Percentiles rank a stretch among this genome's conserved stretches.
phyloP scores from a whole-genome alignment of 768 basidiomycete genomes.

The Termitomyces sp. region DNA sequence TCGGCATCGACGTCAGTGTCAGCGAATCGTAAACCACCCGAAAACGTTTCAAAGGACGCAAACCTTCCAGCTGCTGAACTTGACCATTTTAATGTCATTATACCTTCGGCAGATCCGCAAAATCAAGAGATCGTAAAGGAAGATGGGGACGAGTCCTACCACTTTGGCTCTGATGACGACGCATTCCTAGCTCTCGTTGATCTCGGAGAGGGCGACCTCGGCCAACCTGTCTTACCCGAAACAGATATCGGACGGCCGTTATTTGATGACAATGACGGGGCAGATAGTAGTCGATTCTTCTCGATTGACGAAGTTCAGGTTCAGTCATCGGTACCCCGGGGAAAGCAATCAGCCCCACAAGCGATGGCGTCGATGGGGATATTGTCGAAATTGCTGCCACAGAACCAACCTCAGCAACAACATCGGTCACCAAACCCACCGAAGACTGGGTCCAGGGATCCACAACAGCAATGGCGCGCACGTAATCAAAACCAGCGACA shows the following conservation, averaged over 20 bases:
- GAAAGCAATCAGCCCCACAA: not conserved
- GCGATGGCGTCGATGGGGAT: not conserved
- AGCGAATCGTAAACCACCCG: not conserved
- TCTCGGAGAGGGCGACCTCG: constrained; percentile 40
- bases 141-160: constrained; percentile 34
- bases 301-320: not conserved
- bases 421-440: not conserved
- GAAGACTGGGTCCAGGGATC: not conserved
- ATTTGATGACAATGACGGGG: constrained; percentile 24
- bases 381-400: constrained; percentile 6
- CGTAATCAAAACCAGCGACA: not conserved
- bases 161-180: constrained; percentile 61
- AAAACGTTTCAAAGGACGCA: not conserved
- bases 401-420: constrained; percentile 2
- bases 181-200: constrained; percentile 56
- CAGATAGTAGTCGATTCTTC: constrained; percentile 20
- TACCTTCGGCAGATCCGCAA: constrained; percentile 3
- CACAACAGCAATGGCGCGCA: not conserved
- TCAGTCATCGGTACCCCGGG: constrained; percentile 3
- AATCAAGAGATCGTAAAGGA: not conserved
- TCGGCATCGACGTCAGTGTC: not conserved
- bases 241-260: constrained; percentile 40
- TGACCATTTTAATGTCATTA: constrained; percentile 5
- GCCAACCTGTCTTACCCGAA: constrained; percentile 34
- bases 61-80: not conserved